These are phyloP conservation scores for Caloboletus firmus DNA, from an alignment of 1,284 basidiomycete genomes.

Conservation along the genomic window DNA sequence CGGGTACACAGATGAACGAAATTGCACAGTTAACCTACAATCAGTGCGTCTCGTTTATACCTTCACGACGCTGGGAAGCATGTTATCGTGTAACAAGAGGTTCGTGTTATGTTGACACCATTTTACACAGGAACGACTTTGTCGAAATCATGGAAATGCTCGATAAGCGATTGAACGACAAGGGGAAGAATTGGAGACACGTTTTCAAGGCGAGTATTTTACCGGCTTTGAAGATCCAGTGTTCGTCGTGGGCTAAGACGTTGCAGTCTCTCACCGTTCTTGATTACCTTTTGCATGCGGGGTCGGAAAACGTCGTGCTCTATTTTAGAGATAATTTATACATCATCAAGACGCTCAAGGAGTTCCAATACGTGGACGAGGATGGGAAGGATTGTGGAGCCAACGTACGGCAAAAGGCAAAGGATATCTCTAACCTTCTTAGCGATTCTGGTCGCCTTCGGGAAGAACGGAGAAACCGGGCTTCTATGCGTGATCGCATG, in stretches of 20 bases:
- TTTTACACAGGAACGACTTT: constrained; percentile 79
- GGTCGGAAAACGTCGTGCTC: constrained; percentile 97
- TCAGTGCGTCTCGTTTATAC: constrained; percentile 63
- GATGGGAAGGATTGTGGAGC: constrained; percentile 96
- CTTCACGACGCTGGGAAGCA: not conserved
- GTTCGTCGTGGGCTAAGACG: constrained; percentile 11
- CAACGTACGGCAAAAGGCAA: constrained; percentile 98
- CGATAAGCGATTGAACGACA: constrained; percentile 98
- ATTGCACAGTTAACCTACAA: constrained; percentile 97
- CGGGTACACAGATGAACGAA: constrained; percentile 99
- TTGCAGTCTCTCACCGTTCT: constrained; percentile 89
- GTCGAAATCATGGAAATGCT: constrained; percentile 99
- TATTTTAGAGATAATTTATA: constrained; percentile 99
- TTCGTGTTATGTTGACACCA: not conserved
- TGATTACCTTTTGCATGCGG: constrained; percentile 95
- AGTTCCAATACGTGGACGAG: constrained; percentile 98
- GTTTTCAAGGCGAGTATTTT: constrained; percentile 84
- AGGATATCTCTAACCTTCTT: constrained; percentile 97
- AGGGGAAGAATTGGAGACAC: constrained; percentile 99
- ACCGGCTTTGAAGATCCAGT: not conserved
- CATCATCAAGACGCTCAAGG: constrained; percentile 98
- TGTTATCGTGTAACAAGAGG: not conserved
- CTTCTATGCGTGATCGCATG: constrained; percentile 96
- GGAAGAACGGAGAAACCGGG: constrained; percentile 81
- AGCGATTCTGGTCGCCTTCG: constrained; percentile 85